Percentiles rank a stretch among this genome's conserved stretches.
Evolutionary conservation across 441 rosid genomes (phyloP).

Genomic region (Pelargonium cotyledonis): DNA sequence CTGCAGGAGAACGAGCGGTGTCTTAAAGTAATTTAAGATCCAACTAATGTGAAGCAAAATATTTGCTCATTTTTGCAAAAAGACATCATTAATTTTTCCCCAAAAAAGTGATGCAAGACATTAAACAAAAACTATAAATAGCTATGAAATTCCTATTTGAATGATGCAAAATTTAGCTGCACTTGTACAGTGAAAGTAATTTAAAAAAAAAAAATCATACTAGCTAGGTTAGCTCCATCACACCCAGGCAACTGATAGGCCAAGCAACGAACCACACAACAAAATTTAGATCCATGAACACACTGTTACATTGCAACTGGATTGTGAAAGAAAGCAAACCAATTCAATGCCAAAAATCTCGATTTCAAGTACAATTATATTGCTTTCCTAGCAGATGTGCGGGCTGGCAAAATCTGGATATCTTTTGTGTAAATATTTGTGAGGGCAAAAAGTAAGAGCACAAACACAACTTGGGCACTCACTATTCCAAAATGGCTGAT

Average conservation of each 20-base stretch:
- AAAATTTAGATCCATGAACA: conserved; percentile 4
- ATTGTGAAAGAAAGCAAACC: background rate
- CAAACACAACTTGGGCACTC: conserved; percentile 96
- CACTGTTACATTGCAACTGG: background rate
- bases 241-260: background rate
- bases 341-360: background rate
- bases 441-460: conserved; percentile 74
- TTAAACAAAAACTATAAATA: background rate
- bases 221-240: background rate
- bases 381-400: conserved; percentile 45
- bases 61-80: too few relatives aligned
- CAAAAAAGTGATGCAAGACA: too few relatives aligned
- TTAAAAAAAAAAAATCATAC: conserved; percentile 10
- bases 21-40: too few relatives aligned
- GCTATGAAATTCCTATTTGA: background rate
- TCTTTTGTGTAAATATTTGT: conserved; percentile 74
- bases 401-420: conserved; percentile 43
- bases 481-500: conserved; percentile 92
- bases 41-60: too few relatives aligned
- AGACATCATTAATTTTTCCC: too few relatives aligned
- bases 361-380: conserved; percentile 23
- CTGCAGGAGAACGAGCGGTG: too few relatives aligned
- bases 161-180: background rate
- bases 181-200: background rate
- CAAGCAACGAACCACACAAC: background rate